A percentile compares a stretch with the other conserved stretches of the same genome.
These are phyloP conservation scores for Flagelloscypha sp. DNA, from an alignment of 768 basidiomycete genomes.

Conservation along the genomic window DNA sequence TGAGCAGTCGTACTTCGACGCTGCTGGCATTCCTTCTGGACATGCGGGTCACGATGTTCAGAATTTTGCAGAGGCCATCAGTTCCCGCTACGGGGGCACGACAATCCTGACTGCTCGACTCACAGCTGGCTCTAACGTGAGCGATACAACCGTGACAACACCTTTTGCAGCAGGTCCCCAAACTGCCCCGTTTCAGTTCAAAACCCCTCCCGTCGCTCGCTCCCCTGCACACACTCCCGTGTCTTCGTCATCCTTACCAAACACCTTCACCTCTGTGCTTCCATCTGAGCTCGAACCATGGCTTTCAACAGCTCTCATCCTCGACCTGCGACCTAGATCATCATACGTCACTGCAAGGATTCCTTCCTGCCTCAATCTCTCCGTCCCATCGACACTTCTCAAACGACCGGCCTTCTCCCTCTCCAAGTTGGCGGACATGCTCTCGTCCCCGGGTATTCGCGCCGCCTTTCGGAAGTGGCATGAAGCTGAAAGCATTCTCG, in stretches of 20 bases:
- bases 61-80: conserved; percentile 40
- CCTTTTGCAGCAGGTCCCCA: conserved; percentile 5
- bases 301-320: conserved; percentile 45
- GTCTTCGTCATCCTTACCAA: conserved; percentile 15
- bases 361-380: conserved; percentile 67
- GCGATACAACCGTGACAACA: no score
- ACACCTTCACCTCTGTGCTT: conserved; percentile 15
- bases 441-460: conserved; percentile 54
- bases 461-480: conserved; percentile 54
- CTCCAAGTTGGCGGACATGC: conserved; percentile 68
- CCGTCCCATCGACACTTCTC: conserved; percentile 89
- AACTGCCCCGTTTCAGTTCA: conserved; percentile 1
- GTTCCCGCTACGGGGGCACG: conserved; percentile 26
- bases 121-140: no score
- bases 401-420: conserved; percentile 85
- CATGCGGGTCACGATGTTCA: no score
- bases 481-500: conserved; percentile 55
- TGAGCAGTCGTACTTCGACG: no score
- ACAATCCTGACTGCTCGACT: conserved; percentile 26
- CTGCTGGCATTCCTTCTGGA: no score
- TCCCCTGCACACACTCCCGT: conserved; percentile 7
- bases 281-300: conserved; percentile 22
- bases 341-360: conserved; percentile 62
- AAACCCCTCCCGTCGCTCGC: conserved; percentile 5
- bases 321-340: conserved; percentile 86